phyloP scores from a whole-genome alignment of 2,329 filamentous ascomycete genomes.

The Pestalotiopsis sp. region DNA sequence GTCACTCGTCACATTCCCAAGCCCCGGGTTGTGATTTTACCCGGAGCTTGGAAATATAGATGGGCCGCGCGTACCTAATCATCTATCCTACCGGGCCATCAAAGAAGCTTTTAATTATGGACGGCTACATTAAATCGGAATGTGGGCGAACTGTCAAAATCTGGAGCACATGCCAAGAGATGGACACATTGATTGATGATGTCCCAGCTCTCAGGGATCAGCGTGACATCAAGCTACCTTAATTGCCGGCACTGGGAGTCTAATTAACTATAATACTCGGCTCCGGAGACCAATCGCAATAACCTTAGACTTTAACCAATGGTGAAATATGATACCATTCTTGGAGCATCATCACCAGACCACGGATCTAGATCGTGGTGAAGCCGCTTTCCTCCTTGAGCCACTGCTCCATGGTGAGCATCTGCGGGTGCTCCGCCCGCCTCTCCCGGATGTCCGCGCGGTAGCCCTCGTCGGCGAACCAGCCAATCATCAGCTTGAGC shows the following conservation, averaged over 20 bases:
- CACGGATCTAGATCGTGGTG: constrained; percentile 13
- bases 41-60: background rate
- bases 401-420: constrained; percentile 37
- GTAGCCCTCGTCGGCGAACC: constrained; percentile 38
- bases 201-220: background rate
- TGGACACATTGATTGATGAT: background rate
- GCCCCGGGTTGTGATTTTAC: background rate
- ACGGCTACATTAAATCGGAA: background rate
- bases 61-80: background rate
- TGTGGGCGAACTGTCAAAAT: background rate
- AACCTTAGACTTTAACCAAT: background rate
- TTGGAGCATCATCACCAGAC: background rate
- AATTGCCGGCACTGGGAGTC: background rate
- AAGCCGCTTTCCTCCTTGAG: constrained; percentile 32
- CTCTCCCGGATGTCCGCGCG: constrained; percentile 32
- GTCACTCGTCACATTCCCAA: background rate
- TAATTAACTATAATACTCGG: background rate
- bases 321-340: background rate
- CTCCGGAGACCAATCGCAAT: background rate
- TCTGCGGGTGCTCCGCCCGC: constrained; percentile 30
- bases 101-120: background rate
- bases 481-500: constrained; percentile 35
- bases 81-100: background rate
- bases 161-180: background rate
- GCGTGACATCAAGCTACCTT: background rate